Evolutionary conservation across 1,139 yeast species (phyloP).

Genomic region (Lodderomyces beijingensis): DNA sequence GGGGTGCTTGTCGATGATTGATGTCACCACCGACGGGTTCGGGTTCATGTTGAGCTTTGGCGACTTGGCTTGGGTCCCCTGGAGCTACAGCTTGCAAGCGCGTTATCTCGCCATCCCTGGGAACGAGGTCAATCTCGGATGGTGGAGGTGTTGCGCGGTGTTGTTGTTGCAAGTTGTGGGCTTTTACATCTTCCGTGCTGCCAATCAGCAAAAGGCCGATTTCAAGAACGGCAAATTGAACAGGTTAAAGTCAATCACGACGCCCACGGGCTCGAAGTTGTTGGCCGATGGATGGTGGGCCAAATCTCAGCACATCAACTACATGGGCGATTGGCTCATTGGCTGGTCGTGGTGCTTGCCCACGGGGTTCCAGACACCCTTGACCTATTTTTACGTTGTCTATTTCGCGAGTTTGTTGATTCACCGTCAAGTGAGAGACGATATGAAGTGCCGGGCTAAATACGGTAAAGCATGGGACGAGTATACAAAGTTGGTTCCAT

Average conservation of each 20-base stretch:
- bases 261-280: constrained; percentile 75
- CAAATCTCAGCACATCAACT: constrained; percentile 84
- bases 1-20: constrained; percentile 91
- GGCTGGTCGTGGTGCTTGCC: constrained; percentile 92
- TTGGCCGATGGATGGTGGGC: constrained; percentile 97
- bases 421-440: constrained; percentile 90
- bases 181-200: constrained; percentile 73
- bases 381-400: constrained; percentile 82
- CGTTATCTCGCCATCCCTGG: constrained; percentile 63
- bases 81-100: constrained; percentile 82
- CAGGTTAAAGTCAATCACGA: constrained; percentile 59
- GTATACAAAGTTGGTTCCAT: constrained; percentile 78
- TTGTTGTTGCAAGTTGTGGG: constrained; percentile 52
- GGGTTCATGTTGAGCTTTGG: constrained; percentile 96
- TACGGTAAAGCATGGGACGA: constrained; percentile 84
- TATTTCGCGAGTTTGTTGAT: constrained; percentile 78
- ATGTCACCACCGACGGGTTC: constrained; percentile 92
- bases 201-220: constrained; percentile 80
- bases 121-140: constrained; percentile 58
- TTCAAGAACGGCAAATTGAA: constrained; percentile 76
- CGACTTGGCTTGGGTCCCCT: constrained; percentile 91
- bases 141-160: constrained; percentile 28
- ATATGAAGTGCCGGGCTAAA: constrained; percentile 80
- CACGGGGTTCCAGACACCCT: constrained; percentile 75
- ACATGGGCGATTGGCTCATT: constrained; percentile 92